Evolutionary conservation across 2,329 filamentous ascomycete genomes (phyloP), one percentile per base, ranked within the genome.

Genomic region (Fusarium albosuccineum): DNA sequence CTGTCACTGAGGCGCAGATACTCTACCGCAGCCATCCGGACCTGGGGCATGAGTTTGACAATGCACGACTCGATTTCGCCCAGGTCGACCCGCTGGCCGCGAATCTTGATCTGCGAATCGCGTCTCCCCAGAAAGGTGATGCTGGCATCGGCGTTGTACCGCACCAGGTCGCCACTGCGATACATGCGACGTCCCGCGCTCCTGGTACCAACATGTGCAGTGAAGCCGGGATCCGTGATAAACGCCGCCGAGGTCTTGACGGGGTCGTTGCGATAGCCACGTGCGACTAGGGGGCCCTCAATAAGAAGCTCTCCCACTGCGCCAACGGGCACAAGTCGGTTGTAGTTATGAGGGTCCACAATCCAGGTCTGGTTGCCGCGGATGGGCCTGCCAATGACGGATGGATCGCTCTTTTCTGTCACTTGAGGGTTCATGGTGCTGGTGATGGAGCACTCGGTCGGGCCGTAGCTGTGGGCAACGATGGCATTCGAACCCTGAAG

Each of bases 231-330:
- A 44, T 44, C 41, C 22, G 41, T 26, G 22, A 44, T 27, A 27
- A 44, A 44, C 16, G 41, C 41, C 41, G 41, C 41, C 8, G 41
- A 44, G 41, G 41, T 44, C 41, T 44, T 44, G 41, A 44, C 41
- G 22, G 41, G 41, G 41, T 44, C 41, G 17, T 44, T 44, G 41
- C 16, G 41, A 44, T 44, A 44, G 22, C 41, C 41, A 44, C 41
- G 41, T 22, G 41, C 41, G 41, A 44, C 41, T 9, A 26, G 41
- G 6, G 42, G 42, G 14, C 42, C 42, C 42, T 46, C 42, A 46
- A 46, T 46, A n/a, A 46, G 10, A 46, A 46, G 42, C 27, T 46
- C 42, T 30, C 42, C 42, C 27, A 46, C 42, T 30, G 42, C 42
- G 27, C 42, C 42, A 33, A 46, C 33, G 27, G 42, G 42, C 11